Base-by-base conservation (phyloP, 2,329 filamentous ascomycete genomes). In the Cladosporium sp. region DNA sequence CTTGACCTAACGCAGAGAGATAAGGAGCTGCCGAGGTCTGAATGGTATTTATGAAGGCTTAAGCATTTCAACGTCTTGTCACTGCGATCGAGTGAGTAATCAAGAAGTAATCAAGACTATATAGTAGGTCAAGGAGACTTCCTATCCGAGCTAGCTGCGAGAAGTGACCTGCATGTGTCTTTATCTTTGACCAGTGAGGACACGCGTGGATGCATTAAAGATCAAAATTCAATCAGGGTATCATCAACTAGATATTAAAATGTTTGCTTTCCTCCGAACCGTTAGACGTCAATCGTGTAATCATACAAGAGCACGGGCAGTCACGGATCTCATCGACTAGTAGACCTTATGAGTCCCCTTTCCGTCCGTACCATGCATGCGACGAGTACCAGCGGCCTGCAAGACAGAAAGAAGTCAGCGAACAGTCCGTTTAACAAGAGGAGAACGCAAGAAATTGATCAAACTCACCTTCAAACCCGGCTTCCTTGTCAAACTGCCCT, bases 381-480 rank as follows among this genome's bases (percentile, higher is more conserved):
- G 56, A 17, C 65, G 57, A 1, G 66, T 67, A 2, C 66, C 65
- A 36, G 65, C 66, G 40, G 61, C 65, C 62, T 65, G 41, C 13
- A 20, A 12, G 19, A 20, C 22, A 27, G 12, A 22, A 22, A 37
- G 20, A 6, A 43, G 47, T 12, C 7, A 17, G 8, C 12, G 19
- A 29, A 19, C 43, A 39, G 9, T 3, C 20, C 4, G 20, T 9
- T 39, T 8, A 32, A 15, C 9, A 2, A 24, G n/a, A n/a, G n/a
- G n/a, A n/a, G n/a, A 17, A 7, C 13, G 15, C 18, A 13, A 41
- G 7, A 12, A 30, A 9, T 20, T 7, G n/a, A n/a, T n/a, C n/a
- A n/a, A 47, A 56, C 62, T 58, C 63, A 82, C 82, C 83, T 91
- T 91, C 57, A 86, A 71, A 19, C 84, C 88, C 2, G 86, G 84